phyloP scores from a whole-genome alignment of 805 yeast species.

The Starmerella kuoi region DNA sequence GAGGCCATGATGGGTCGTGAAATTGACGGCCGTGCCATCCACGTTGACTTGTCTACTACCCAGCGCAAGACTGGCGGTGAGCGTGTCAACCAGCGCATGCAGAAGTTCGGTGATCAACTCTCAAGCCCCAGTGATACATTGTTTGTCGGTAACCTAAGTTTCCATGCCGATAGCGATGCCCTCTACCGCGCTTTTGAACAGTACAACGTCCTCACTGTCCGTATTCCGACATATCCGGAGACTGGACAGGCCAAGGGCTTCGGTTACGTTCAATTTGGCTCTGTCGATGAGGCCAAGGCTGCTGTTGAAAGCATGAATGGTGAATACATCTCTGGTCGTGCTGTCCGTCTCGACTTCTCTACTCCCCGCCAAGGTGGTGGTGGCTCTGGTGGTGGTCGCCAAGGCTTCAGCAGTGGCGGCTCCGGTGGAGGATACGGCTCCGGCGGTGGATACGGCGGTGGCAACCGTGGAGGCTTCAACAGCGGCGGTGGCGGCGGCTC shows the following conservation, averaged over 20 bases:
- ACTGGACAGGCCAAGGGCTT: constrained; percentile 98
- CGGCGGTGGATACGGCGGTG: constrained; percentile 19
- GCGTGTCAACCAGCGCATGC: constrained; percentile 65
- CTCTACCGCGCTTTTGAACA: constrained; percentile 61
- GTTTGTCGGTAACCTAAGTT: constrained; percentile 91
- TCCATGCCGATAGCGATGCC: constrained; percentile 72
- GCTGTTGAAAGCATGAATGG: constrained; percentile 85
- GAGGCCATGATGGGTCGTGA: constrained; percentile 80
- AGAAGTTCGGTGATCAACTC: constrained; percentile 77
- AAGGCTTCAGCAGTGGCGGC: constrained; percentile 23
- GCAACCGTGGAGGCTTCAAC: not conserved
- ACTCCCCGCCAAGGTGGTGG: constrained; percentile 64
- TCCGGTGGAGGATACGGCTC: constrained; percentile 23
- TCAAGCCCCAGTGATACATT: constrained; percentile 91
- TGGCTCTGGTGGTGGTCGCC: constrained; percentile 24
- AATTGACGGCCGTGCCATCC: constrained; percentile 93
- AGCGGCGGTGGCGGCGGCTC: constrained; percentile 1
- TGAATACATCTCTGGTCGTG: constrained; percentile 76
- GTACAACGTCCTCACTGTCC: constrained; percentile 66
- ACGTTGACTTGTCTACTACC: constrained; percentile 80
- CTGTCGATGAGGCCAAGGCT: constrained; percentile 78
- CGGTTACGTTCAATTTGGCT: constrained; percentile 88
- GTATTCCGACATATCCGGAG: constrained; percentile 97
- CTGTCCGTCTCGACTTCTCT: constrained; percentile 89
- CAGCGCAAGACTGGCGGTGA: constrained; percentile 46